A percentile compares a stretch with the other conserved stretches of the same genome.
phyloP scores from a whole-genome alignment of 345 rosid species.

The Orychophragmus violaceus region DNA sequence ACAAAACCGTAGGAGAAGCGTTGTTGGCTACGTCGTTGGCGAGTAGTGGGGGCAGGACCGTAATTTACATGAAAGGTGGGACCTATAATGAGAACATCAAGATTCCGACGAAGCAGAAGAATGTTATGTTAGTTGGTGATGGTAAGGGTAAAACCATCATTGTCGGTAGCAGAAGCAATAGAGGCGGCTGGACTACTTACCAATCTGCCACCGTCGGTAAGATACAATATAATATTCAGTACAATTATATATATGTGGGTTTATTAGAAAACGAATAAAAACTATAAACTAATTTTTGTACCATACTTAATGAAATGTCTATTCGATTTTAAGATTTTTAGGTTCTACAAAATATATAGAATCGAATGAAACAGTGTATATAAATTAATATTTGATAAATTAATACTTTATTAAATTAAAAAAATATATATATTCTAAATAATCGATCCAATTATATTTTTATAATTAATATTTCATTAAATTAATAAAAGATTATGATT shows the following conservation, averaged over 20 bases:
- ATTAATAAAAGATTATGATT: neutral
- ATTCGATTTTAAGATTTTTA: neutral
- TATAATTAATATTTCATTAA: neutral
- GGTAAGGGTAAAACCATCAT: slow-evolving; percentile 52
- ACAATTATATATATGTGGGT: neutral
- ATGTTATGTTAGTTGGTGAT: slow-evolving; percentile 55
- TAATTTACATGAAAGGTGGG: slow-evolving; percentile 51
- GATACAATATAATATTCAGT: neutral
- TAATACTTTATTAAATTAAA: no score
- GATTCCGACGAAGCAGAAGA: slow-evolving; percentile 42
- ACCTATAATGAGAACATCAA: slow-evolving; percentile 42
- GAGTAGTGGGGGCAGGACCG: slow-evolving; percentile 34
- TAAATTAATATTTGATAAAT: no score
- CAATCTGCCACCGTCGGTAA: slow-evolving; percentile 52
- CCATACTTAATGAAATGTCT: neutral
- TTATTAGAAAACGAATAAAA: neutral
- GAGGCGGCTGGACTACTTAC: slow-evolving; percentile 43
- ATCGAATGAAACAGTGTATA: neutral
- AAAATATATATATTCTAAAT: no score
- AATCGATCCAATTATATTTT: no score
- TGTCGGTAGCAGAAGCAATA: slow-evolving; percentile 29
- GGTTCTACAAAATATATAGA: neutral
- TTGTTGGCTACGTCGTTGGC: slow-evolving; percentile 26
- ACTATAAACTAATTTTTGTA: neutral
- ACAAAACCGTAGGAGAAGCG: slow-evolving; percentile 41